Evolutionary conservation across 2,329 filamentous ascomycete genomes (phyloP).

Genomic region (Cylindrodendrum hubeiense): DNA sequence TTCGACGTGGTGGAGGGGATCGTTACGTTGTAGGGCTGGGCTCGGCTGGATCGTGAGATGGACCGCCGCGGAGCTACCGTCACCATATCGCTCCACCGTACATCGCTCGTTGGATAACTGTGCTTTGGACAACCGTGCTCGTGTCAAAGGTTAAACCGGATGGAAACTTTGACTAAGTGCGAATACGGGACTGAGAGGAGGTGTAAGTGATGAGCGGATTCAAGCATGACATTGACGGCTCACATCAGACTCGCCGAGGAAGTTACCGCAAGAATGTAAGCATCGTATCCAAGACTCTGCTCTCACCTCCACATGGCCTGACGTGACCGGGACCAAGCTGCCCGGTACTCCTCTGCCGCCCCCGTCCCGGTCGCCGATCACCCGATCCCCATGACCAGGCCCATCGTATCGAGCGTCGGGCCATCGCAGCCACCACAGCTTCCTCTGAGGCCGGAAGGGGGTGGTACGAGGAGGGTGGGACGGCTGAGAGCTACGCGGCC

Average conservation of each 20-base stretch:
- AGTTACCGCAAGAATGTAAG: background rate
- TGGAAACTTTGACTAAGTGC: background rate
- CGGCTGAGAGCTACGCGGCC: background rate
- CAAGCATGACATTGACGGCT: background rate
- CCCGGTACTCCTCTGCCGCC: background rate
- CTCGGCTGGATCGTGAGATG: background rate
- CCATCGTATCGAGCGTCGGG: conserved; percentile 32
- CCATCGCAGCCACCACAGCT: conserved; percentile 51
- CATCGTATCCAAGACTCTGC: background rate
- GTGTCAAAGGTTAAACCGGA: background rate
- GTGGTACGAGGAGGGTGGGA: background rate
- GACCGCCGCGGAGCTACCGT: no score
- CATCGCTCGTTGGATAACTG: no score
- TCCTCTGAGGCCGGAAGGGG: background rate
- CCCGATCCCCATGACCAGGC: background rate
- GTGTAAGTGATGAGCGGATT: background rate
- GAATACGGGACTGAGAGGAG: background rate
- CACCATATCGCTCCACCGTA: no score
- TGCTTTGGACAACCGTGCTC: no score
- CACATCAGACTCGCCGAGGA: background rate
- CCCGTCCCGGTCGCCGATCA: background rate
- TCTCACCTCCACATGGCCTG: background rate
- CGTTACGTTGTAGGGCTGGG: background rate
- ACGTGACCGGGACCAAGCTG: no score
- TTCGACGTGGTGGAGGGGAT: background rate